Conservation (phyloP, 2,329 filamentous ascomycete genomes). For the Hypoxylon rubiginosum region DNA sequence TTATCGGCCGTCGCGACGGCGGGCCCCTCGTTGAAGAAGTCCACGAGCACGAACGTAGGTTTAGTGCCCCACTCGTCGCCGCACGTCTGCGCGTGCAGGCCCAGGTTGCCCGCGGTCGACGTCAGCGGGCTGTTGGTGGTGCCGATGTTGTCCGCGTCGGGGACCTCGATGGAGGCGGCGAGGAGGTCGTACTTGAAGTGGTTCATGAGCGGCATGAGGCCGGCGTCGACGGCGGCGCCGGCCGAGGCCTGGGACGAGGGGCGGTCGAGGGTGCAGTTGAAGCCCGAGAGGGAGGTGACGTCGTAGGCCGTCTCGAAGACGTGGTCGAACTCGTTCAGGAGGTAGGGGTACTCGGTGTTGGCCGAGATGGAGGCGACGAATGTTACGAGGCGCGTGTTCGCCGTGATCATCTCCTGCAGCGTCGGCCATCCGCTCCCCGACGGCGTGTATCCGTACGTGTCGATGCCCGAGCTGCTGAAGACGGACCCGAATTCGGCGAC, state of each 20-base stretch:
- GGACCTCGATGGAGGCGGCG: conserved; percentile 68
- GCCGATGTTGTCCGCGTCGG: conserved; percentile 70
- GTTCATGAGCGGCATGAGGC: conserved; percentile 80
- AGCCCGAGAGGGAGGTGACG: conserved; percentile 71
- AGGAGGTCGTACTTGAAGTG: conserved; percentile 79
- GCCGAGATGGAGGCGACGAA: conserved; percentile 73
- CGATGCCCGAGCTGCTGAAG: conserved; percentile 69
- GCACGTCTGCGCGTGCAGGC: conserved; percentile 68
- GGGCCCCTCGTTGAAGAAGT: conserved; percentile 82
- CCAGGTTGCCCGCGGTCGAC: conserved; percentile 65
- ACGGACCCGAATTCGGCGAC: conserved; percentile 67
- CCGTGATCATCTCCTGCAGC: conserved; percentile 73
- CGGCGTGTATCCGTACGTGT: conserved; percentile 69
- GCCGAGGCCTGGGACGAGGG: conserved; percentile 66
- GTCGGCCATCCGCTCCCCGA: conserved; percentile 73
- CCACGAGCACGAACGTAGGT: conserved; percentile 82
- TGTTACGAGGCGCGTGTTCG: conserved; percentile 74
- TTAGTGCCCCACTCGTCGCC: conserved; percentile 68
- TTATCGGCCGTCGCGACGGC: conserved; percentile 77
- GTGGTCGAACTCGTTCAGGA: conserved; percentile 73
- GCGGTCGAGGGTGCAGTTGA: conserved; percentile 79
- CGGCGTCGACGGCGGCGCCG: conserved; percentile 66
- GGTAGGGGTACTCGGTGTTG: conserved; percentile 66
- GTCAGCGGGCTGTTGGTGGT: conserved; percentile 76
- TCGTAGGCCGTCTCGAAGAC: conserved; percentile 82